These are phyloP conservation scores for Voacanga thouarsii DNA, from an alignment of 257 asterid species.

Conservation along the genomic window DNA sequence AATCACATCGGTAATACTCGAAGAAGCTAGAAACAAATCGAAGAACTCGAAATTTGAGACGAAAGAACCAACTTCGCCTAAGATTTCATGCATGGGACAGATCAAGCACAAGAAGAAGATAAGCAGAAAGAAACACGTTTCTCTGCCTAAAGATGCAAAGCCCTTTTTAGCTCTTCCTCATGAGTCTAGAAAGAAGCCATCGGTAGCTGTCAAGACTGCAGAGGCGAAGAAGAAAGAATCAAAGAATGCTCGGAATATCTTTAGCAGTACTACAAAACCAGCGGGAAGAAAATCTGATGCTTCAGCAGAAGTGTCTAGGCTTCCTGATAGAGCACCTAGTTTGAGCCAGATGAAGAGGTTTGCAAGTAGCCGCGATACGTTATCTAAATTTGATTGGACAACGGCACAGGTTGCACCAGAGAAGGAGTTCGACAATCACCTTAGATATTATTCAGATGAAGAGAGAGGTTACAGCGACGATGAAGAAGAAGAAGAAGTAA, in stretches of 20 bases:
- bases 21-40: constrained; percentile 33
- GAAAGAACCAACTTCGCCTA: constrained; percentile 56
- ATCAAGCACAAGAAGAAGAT: constrained; percentile 39
- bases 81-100: constrained; percentile 57
- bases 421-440: constrained; percentile 1
- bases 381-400: constrained; percentile 61
- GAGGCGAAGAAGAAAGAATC: constrained; percentile 17
- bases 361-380: constrained; percentile 66
- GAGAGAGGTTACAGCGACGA: constrained; percentile 16
- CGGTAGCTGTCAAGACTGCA: neutral
- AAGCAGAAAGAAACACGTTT: neutral
- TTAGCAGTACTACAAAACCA: constrained; percentile 2
- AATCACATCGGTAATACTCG: constrained; percentile 20
- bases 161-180: neutral
- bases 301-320: neutral
- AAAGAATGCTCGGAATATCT: constrained; percentile 8
- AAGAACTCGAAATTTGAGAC: constrained; percentile 26
- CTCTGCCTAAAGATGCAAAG: neutral
- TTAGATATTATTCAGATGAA: constrained; percentile 37
- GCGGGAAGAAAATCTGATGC: constrained; percentile 32
- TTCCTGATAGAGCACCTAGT: constrained; percentile 24
- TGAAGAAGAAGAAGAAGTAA: constrained; percentile 27
- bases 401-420: constrained; percentile 39
- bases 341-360: constrained; percentile 54
- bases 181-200: constrained; percentile 6